Evolutionary conservation across 139 green algal genomes (phyloP), one percentile per base, ranked within the genome.

Genomic region (Yamagishiella unicocca): DNA sequence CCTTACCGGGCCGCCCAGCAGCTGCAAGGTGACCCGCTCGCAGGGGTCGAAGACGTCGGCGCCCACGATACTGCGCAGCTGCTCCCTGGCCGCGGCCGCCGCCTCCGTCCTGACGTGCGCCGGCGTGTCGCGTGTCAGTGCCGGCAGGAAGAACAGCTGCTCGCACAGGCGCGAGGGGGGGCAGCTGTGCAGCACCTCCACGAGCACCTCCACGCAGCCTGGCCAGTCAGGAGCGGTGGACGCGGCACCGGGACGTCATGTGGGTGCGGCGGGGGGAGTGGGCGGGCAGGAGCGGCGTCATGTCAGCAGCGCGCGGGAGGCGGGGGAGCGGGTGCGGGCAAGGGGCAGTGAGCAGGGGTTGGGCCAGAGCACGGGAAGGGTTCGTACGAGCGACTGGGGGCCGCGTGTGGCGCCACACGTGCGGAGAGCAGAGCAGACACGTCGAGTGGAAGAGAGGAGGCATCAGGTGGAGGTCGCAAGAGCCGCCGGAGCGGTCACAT

Each of bases 131-230:
- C 9, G 5, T 14, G n/a, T 7, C 10, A 37, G 9, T 21, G 27
- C 53, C 53, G 33, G n/a, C 45, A 70, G 31, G 1, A 8, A 22
- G 53, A 84, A 74, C 38, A 84, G 55, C 2, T n/a, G 4, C 2
- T 58, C 12, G 38, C 6, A 12, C 4, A 84, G 77, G n/a, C 17
- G 10, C 1, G 25, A 43, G 31, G 7, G 10, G 27, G 55, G 12
- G 77, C 77, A 84, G 55, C 9, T 53, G 55, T 84, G 77, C 54
- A 84, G 25, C 38, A 84, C 55, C 37, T 84, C 77, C 31, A 70
- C 4, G 22, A 84, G 55, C 25, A 84, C 77, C 38, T 84, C 77
- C 24, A 84, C 55, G 40, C 77, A 84, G 27, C 77, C 77, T 84
- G 77, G 14, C 50, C 12, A 58, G 50, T 17, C 70, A 55, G 70